phyloP scores from a whole-genome alignment of 257 asterid genomes.

The Solanum etuberosum region DNA sequence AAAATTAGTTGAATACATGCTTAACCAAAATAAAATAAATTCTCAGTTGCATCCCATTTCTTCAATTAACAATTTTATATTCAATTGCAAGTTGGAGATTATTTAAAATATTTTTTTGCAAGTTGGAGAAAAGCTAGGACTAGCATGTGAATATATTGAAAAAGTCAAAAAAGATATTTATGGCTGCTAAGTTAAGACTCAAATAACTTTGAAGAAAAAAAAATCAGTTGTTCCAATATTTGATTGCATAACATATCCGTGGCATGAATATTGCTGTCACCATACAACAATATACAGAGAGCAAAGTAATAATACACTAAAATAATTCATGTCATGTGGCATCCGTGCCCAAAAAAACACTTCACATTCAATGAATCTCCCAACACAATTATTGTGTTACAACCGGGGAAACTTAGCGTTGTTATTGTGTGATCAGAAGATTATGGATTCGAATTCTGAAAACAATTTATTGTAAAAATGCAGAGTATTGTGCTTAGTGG shows the following conservation, averaged over 20 bases:
- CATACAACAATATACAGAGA: neutral
- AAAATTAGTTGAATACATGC: neutral
- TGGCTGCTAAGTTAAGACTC: neutral
- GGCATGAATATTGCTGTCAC: neutral
- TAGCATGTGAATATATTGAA: neutral
- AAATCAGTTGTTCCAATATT: neutral
- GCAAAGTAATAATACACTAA: neutral
- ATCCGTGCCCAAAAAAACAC: neutral
- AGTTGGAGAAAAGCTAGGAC: neutral
- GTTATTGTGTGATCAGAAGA: neutral
- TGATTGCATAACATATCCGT: neutral
- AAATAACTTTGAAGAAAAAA: neutral
- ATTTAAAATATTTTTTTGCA: neutral
- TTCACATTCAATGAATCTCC: neutral
- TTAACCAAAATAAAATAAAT: neutral
- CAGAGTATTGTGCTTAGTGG: too few relatives aligned
- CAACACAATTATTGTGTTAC: neutral
- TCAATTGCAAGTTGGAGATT: neutral
- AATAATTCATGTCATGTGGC: neutral
- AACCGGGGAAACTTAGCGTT: neutral
- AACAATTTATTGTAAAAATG: too few relatives aligned
- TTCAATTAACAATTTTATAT: neutral
- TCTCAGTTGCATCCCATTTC: neutral
- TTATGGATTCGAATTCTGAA: too few relatives aligned
- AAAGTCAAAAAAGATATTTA: neutral